Evolutionary conservation across 352 stramenopile species (phyloP).

Genomic region (Phytophthora tentaculata): DNA sequence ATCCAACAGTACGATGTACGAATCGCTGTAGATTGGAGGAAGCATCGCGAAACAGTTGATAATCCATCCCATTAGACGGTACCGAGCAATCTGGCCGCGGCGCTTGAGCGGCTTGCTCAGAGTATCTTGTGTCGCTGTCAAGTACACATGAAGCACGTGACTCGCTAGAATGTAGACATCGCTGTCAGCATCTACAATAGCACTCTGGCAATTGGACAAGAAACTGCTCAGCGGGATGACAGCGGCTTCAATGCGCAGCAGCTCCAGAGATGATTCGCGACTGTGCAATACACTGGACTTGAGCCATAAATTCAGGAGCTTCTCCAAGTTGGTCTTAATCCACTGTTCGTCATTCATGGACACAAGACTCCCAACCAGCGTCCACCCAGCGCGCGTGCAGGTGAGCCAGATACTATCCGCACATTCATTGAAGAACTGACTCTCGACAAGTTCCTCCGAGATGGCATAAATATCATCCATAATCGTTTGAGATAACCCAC

Average conservation of each 20-base stretch:
- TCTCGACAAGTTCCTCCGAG: conserved; percentile 77
- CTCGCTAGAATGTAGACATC: conserved; percentile 65
- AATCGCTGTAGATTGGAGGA: conserved; percentile 82
- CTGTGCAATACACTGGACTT: conserved; percentile 81
- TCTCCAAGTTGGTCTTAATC: conserved; percentile 58
- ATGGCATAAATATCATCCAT: conserved; percentile 72
- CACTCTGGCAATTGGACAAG: conserved; percentile 43
- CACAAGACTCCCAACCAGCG: conserved; percentile 72
- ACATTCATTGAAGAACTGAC: conserved; percentile 79
- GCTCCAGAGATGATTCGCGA: conserved; percentile 80
- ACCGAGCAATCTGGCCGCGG: conserved; percentile 78
- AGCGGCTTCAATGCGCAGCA: conserved; percentile 84
- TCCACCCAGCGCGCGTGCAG: conserved; percentile 86
- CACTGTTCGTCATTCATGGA: conserved; percentile 71
- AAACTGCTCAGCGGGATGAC: conserved; percentile 77
- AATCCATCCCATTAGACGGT: conserved; percentile 80
- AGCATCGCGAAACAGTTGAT: conserved; percentile 80
- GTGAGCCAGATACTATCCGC: conserved; percentile 88
- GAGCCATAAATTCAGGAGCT: conserved; percentile 76
- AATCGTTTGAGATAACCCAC: conserved; percentile 57
- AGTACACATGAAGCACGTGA: conserved; percentile 76
- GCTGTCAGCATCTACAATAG: conserved; percentile 37
- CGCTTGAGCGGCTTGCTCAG: conserved; percentile 83
- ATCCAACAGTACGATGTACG: conserved; percentile 81
- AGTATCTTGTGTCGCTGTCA: conserved; percentile 61